These are phyloP conservation scores for Nannizziopsis barbatae DNA, from an alignment of 2,329 filamentous ascomycete genomes.

Conservation along the genomic window DNA sequence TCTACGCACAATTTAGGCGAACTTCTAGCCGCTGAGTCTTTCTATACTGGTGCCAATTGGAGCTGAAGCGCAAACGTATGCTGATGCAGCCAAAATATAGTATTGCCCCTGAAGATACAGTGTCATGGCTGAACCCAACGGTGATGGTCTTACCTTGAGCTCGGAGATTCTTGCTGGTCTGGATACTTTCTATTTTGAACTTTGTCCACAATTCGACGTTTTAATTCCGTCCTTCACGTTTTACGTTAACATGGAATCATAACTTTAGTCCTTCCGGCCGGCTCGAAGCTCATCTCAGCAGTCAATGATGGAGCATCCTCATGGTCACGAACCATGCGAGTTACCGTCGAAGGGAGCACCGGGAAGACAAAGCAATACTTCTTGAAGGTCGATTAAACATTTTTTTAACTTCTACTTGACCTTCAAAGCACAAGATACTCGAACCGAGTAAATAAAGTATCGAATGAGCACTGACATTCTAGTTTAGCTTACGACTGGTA, in stretches of 20 bases:
- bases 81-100: too few species aligned
- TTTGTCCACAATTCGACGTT: too few species aligned
- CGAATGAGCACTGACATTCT: not conserved
- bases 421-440: not conserved
- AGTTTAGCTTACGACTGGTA: not conserved
- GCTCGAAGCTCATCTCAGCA: constrained; percentile 20
- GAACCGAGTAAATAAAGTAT: too few species aligned
- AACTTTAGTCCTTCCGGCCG: constrained; percentile 14
- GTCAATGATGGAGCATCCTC: constrained; percentile 20
- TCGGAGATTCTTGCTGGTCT: not conserved
- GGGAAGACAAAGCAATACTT: constrained; percentile 11
- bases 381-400: not conserved
- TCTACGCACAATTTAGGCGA: too few species aligned
- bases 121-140: not conserved
- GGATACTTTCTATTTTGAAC: not conserved
- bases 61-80: too few species aligned
- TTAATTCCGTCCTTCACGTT: too few species aligned
- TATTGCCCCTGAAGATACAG: too few species aligned
- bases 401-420: not conserved
- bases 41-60: too few species aligned
- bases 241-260: not conserved
- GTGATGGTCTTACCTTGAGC: not conserved
- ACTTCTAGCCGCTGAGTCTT: too few species aligned
- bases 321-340: constrained; percentile 23
- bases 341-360: constrained; percentile 15